Conservation (phyloP, 768 basidiomycete genomes). For the Tulasnella sp. region DNA sequence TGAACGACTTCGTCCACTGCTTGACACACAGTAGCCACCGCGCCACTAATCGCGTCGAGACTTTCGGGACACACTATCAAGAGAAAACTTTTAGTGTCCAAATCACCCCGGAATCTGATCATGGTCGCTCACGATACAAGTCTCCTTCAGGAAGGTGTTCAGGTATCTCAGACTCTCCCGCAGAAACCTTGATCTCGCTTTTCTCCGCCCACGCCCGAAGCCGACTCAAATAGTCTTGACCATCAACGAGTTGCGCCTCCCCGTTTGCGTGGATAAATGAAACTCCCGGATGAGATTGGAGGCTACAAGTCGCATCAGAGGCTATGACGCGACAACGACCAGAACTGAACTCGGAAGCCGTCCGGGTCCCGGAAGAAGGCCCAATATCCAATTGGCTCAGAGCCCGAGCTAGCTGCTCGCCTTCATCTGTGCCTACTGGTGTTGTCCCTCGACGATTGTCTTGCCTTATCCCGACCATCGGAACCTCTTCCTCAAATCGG, state of each 20-base stretch:
- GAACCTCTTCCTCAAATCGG: constrained; percentile 46
- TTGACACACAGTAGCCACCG: constrained; percentile 76
- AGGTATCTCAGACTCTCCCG: constrained; percentile 70
- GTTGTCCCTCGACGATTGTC: neutral
- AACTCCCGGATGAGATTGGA: constrained; percentile 55
- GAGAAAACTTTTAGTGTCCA: neutral
- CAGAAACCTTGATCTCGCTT: constrained; percentile 52
- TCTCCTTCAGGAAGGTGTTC: constrained; percentile 64
- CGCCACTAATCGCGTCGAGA: constrained; percentile 69
- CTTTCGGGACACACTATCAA: constrained; percentile 67
- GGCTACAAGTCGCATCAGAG: constrained; percentile 28
- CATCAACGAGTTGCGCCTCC: constrained; percentile 40
- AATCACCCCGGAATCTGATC: neutral
- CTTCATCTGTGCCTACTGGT: neutral
- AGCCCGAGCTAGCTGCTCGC: constrained; percentile 2
- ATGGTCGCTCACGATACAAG: constrained; percentile 57
- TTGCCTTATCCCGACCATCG: neutral
- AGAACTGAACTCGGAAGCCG: neutral
- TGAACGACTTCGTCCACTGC: constrained; percentile 58
- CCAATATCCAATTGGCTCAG: constrained; percentile 14
- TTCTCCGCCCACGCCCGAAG: constrained; percentile 52
- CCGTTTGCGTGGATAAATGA: constrained; percentile 60
- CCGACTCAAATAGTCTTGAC: constrained; percentile 52
- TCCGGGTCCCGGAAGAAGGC: neutral
- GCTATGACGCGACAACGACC: constrained; percentile 1